Percentiles rank a stretch among this genome's conserved stretches.
Conservation (phyloP, 129 eudicot species). For the Cynara cardunculus region DNA sequence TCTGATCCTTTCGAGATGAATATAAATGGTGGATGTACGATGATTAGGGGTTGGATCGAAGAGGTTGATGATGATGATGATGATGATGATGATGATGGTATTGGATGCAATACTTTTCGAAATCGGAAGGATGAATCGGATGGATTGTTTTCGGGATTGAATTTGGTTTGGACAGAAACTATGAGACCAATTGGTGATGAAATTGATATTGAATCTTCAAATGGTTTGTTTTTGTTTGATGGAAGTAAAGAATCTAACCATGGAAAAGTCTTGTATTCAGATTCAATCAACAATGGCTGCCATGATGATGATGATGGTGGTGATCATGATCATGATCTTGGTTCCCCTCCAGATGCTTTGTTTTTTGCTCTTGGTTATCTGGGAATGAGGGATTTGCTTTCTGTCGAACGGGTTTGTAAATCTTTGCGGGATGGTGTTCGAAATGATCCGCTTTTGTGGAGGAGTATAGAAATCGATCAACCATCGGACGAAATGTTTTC, state of each 20-base stretch:
- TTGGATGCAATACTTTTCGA: neutral
- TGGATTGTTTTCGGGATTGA: constrained; percentile 10
- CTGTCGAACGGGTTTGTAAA: constrained; percentile 72
- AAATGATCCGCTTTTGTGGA: constrained; percentile 61
- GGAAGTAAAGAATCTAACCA: neutral
- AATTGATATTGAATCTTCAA: constrained; percentile 16
- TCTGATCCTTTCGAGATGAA: constrained; percentile 57
- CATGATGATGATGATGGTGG: neutral
- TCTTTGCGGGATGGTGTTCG: constrained; percentile 50
- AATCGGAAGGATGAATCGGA: constrained; percentile 28
- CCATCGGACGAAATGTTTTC: constrained; percentile 34
- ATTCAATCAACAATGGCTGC: neutral
- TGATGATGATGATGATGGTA: neutral
- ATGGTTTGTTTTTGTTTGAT: constrained; percentile 14
- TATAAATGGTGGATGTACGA: constrained; percentile 28
- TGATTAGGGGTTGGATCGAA: constrained; percentile 48
- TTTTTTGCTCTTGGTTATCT: constrained; percentile 53
- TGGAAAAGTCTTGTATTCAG: constrained; percentile 5
- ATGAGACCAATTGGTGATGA: constrained; percentile 17
- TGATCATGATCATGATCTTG: constrained; percentile 14
- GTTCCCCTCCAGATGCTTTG: constrained; percentile 53
- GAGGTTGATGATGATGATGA: constrained; percentile 33
- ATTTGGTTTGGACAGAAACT: constrained; percentile 21
- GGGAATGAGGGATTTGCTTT: constrained; percentile 55
- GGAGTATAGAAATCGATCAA: constrained; percentile 36